Conservation (phyloP, 345 rosid species). For the Aurinia saxatilis region DNA sequence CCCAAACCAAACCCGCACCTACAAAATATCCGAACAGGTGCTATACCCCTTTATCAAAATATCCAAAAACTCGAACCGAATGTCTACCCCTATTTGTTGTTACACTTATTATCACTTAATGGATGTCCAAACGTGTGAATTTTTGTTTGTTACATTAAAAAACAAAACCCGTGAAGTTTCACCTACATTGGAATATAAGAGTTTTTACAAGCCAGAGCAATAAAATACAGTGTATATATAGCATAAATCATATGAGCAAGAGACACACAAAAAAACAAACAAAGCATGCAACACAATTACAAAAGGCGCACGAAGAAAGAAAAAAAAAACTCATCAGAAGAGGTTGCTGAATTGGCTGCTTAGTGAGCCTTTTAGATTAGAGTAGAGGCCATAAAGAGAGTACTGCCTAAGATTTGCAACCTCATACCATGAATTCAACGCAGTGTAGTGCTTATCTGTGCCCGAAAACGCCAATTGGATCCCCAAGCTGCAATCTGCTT, state of each 20-base stretch:
- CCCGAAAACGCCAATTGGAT: conserved; percentile 96
- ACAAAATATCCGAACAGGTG: too few species aligned
- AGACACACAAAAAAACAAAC: background rate
- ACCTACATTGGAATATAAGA: too few species aligned
- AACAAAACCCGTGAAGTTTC: too few species aligned
- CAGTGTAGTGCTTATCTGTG: conserved; percentile 83
- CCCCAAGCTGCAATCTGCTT: conserved; percentile 88
- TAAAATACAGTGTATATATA: conserved; percentile 1
- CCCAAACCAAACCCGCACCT: too few species aligned
- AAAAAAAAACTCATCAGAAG: conserved; percentile 35
- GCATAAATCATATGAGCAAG: background rate
- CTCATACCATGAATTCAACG: conserved; percentile 93
- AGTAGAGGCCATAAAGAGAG: conserved; percentile 81
- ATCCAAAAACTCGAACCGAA: too few species aligned
- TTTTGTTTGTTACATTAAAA: too few species aligned
- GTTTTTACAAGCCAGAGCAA: background rate
- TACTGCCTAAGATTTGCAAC: conserved; percentile 86
- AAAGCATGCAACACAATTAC: conserved; percentile 7
- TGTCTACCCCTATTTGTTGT: too few species aligned
- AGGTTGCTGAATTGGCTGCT: conserved; percentile 55
- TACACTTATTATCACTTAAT: too few species aligned
- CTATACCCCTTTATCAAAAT: too few species aligned
- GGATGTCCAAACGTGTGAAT: too few species aligned
- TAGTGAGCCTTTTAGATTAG: conserved; percentile 71
- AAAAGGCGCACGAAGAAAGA: background rate